Evolutionary conservation across 345 rosid genomes (phyloP).

Genomic region (Linum usitatissimum): DNA sequence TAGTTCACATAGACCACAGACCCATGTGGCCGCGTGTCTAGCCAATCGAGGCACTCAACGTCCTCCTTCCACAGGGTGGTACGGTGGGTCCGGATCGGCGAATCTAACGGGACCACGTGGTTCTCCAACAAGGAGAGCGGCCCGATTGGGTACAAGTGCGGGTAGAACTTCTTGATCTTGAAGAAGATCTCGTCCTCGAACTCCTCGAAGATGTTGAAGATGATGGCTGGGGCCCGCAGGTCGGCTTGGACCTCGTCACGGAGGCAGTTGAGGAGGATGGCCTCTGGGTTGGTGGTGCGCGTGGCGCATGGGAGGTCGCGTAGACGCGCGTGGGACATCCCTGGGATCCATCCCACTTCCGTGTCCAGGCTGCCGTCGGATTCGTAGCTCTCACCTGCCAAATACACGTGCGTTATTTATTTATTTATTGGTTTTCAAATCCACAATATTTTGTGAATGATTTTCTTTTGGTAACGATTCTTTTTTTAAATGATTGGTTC

Average conservation of each 20-base stretch:
- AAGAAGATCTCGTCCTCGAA: slow-evolving; percentile 24
- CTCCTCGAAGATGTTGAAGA: slow-evolving; percentile 37
- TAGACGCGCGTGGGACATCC: slow-evolving; percentile 7
- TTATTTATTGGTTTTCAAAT: no score
- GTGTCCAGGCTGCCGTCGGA: not conserved
- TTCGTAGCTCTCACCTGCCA: not conserved
- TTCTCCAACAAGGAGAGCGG: slow-evolving; percentile 27
- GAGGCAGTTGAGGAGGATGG: slow-evolving; percentile 14
- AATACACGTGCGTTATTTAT: no score
- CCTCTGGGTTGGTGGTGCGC: slow-evolving; percentile 21
- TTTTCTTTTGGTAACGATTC: no score
- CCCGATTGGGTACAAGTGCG: slow-evolving; percentile 19
- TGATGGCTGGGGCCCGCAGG: slow-evolving; percentile 22
- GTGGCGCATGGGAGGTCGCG: slow-evolving; percentile 29
- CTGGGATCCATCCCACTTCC: not conserved
- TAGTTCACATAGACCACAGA: slow-evolving; percentile 27
- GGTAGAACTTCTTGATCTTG: slow-evolving; percentile 17
- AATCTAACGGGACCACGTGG: slow-evolving; percentile 9
- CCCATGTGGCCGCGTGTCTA: slow-evolving; percentile 9
- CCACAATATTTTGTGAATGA: no score
- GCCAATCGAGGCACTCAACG: slow-evolving; percentile 19
- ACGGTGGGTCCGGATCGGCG: slow-evolving; percentile 9
- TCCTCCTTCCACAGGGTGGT: slow-evolving; percentile 30
- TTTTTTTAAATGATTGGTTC: no score
- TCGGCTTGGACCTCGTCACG: slow-evolving; percentile 15